Conservation (phyloP, 2,329 filamentous ascomycete species). For the Colletotrichum sp. region DNA sequence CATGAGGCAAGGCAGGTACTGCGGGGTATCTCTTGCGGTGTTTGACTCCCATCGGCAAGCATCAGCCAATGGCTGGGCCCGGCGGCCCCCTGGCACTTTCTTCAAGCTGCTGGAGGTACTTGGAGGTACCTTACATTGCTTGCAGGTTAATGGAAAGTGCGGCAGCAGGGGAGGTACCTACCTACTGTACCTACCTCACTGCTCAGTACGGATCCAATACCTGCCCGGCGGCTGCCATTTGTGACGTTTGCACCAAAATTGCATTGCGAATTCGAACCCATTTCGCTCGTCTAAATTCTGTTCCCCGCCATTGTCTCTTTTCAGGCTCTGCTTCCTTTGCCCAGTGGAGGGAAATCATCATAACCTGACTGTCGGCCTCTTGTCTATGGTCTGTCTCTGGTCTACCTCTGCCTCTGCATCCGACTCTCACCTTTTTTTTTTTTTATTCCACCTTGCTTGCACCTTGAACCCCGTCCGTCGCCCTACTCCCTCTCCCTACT, state of each 20-base stretch:
- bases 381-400: background rate
- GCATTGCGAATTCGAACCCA: slow-evolving; percentile 1
- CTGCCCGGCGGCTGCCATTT: background rate
- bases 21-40: background rate
- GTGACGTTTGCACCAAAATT: slow-evolving; percentile 22
- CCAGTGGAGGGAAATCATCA: background rate
- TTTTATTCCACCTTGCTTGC: background rate
- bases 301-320: slow-evolving; percentile 2
- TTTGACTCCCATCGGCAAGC: background rate
- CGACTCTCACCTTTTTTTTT: background rate
- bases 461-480: background rate
- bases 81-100: background rate
- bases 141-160: background rate
- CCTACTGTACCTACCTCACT: background rate
- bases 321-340: background rate
- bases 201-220: background rate
- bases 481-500: background rate
- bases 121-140: background rate
- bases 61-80: background rate
- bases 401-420: background rate
- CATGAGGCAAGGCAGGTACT: background rate
- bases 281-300: slow-evolving; percentile 6
- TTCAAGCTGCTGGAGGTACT: background rate
- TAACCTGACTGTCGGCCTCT: background rate
- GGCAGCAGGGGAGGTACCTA: background rate